Conservation (phyloP, 2,329 filamentous ascomycete species). For the Cladophialophora exuberans region DNA sequence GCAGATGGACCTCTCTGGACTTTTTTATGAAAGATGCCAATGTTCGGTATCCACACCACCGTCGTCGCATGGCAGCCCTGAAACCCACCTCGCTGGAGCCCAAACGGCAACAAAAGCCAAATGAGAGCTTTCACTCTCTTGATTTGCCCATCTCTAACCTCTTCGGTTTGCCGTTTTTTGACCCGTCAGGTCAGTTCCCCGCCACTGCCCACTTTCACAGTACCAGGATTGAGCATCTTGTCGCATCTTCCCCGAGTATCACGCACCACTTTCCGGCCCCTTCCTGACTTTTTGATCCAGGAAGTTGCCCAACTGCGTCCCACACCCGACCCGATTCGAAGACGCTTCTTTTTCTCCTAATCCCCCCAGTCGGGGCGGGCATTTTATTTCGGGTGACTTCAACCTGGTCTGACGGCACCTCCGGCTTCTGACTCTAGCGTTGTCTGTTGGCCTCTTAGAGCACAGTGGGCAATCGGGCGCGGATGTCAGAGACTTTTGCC, state of each 20-base stretch:
- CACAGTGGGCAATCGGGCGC: constrained; percentile 26
- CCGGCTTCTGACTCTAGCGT: constrained; percentile 31
- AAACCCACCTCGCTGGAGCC: constrained; percentile 17
- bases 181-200: constrained; percentile 10
- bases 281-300: constrained; percentile 7
- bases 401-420: constrained; percentile 24
- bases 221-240: constrained; percentile 9
- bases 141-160: constrained; percentile 3
- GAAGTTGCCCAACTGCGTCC: constrained; percentile 8
- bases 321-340: neutral
- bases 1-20: neutral
- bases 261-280: constrained; percentile 10
- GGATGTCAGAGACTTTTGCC: constrained; percentile 30
- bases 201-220: constrained; percentile 8
- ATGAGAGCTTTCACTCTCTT: constrained; percentile 17
- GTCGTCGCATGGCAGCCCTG: constrained; percentile 30
- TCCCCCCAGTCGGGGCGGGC: constrained; percentile 18
- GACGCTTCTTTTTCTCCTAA: constrained; percentile 11
- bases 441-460: constrained; percentile 24
- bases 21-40: constrained; percentile 9
- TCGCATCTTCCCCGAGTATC: constrained; percentile 5
- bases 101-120: constrained; percentile 9
- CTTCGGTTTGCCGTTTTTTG: constrained; percentile 4
- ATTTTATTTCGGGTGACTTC: constrained; percentile 28
- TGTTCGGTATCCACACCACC: constrained; percentile 24